Evolutionary conservation across 2,329 filamentous ascomycete species (phyloP).

Genomic region (Colletotrichum zoysiae): DNA sequence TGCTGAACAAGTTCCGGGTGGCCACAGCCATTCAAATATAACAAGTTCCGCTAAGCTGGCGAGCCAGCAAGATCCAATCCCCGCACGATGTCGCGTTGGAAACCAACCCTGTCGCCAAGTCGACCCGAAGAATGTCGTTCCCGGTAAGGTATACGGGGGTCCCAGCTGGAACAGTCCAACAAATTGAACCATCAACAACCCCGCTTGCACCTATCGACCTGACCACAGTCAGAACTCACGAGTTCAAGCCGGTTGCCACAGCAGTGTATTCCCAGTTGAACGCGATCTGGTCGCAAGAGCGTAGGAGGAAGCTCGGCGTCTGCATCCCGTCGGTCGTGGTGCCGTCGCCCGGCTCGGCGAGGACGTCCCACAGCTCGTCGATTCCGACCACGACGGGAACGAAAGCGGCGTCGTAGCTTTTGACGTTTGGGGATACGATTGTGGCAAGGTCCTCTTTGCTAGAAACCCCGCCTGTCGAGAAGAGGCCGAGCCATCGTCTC

Average conservation of each 20-base stretch:
- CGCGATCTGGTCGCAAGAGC: slow-evolving; percentile 32
- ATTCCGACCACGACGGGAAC: background rate
- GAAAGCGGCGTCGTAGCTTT: slow-evolving; percentile 31
- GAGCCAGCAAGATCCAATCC: slow-evolving; percentile 20
- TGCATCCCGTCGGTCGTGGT: slow-evolving; percentile 20
- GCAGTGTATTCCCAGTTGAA: slow-evolving; percentile 33
- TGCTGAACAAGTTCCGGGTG: background rate
- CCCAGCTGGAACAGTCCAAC: slow-evolving; percentile 3
- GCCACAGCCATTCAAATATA: background rate
- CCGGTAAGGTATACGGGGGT: slow-evolving; percentile 20
- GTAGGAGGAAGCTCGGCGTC: slow-evolving; percentile 9
- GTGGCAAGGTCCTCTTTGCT: slow-evolving; percentile 21
- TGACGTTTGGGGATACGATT: slow-evolving; percentile 8
- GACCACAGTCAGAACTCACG: background rate
- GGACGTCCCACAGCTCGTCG: slow-evolving; percentile 22
- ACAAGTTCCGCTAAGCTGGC: slow-evolving; percentile 13
- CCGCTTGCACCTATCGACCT: slow-evolving; percentile 17
- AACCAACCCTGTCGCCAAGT: slow-evolving; percentile 17
- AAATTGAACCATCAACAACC: slow-evolving; percentile 48
- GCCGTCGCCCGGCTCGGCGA: background rate
- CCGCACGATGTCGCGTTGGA: slow-evolving; percentile 30
- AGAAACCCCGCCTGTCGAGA: slow-evolving; percentile 6
- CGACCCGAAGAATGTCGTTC: slow-evolving; percentile 15
- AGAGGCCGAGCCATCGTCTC: slow-evolving; percentile 24
- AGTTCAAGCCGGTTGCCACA: slow-evolving; percentile 14